A percentile compares a stretch with the other conserved stretches of the same genome.
Conservation (phyloP, 192 early-diverging fungal species). For the Coemansia sp. region DNA sequence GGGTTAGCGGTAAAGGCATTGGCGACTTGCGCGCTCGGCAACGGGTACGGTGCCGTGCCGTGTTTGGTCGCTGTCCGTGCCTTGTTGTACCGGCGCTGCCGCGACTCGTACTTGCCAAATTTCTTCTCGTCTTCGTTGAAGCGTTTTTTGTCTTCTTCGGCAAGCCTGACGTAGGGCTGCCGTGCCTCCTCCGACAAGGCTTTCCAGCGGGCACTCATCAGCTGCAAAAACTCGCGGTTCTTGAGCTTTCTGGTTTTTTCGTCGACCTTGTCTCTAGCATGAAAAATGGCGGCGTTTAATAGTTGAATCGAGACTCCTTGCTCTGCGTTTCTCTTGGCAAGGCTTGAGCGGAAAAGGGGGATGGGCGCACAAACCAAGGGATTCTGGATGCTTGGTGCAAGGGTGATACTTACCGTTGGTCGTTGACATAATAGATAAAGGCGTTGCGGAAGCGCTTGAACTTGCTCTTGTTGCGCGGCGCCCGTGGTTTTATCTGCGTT, state of each 20-base stretch:
- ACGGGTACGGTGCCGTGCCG: constrained; percentile 2
- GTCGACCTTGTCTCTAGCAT: constrained; percentile 32
- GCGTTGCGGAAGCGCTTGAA: constrained; percentile 56
- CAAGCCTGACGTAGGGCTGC: constrained; percentile 35
- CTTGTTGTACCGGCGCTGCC: constrained; percentile 47
- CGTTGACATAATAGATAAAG: constrained; percentile 54
- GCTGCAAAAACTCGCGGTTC: constrained; percentile 52
- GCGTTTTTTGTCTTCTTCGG: constrained; percentile 47
- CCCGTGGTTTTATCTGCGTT: constrained; percentile 13
- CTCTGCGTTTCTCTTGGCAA: no score
- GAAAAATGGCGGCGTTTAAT: no score
- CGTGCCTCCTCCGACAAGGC: constrained; percentile 38
- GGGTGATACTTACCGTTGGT: constrained; percentile 38
- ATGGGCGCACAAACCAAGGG: neutral
- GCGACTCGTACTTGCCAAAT: constrained; percentile 50
- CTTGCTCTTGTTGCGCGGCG: constrained; percentile 49
- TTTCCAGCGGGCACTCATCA: constrained; percentile 53
- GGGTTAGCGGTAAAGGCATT: neutral
- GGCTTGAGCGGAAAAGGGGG: no score
- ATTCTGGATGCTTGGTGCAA: neutral
- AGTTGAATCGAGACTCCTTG: neutral
- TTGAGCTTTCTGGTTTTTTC: constrained; percentile 45
- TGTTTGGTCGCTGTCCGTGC: constrained; percentile 1
- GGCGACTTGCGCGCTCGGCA: neutral
- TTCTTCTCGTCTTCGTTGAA: constrained; percentile 46